Conservation (phyloP, 2,329 filamentous ascomycete species). For the Trichoderma afroharzianum region DNA sequence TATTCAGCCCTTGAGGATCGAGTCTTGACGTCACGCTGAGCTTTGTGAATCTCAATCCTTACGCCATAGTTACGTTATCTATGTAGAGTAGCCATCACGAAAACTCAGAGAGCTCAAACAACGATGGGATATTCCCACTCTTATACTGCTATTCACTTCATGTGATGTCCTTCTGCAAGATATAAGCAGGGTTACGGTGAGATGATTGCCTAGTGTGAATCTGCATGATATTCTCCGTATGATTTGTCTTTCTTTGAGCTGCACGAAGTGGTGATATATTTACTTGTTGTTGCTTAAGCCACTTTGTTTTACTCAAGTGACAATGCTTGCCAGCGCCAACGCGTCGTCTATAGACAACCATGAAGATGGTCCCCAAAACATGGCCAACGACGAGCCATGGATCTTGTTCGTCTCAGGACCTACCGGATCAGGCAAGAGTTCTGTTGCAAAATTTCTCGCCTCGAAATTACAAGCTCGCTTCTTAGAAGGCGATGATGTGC, state of each 20-base stretch:
- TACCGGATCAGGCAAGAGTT: background rate
- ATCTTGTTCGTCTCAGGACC: background rate
- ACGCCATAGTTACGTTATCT: background rate
- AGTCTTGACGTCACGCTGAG: background rate
- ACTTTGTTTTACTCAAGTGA: background rate
- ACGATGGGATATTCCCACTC: background rate
- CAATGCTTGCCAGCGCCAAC: background rate
- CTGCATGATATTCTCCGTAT: background rate
- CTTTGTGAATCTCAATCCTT: background rate
- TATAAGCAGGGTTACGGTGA: background rate
- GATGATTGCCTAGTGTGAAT: background rate
- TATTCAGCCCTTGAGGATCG: background rate
- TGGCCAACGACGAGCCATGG: background rate
- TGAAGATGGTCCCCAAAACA: background rate
- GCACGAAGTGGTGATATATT: background rate
- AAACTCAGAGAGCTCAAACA: background rate
- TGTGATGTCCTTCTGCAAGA: background rate
- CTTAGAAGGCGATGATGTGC: conserved; percentile 1
- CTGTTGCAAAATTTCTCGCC: background rate
- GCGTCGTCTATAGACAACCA: background rate
- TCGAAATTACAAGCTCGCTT: background rate
- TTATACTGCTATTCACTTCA: background rate
- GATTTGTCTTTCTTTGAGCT: background rate
- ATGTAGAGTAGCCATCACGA: background rate
- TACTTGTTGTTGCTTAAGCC: background rate